Evolutionary conservation across 768 basidiomycete species (phyloP).

Genomic region (Gloeopeniophorella convolvens): DNA sequence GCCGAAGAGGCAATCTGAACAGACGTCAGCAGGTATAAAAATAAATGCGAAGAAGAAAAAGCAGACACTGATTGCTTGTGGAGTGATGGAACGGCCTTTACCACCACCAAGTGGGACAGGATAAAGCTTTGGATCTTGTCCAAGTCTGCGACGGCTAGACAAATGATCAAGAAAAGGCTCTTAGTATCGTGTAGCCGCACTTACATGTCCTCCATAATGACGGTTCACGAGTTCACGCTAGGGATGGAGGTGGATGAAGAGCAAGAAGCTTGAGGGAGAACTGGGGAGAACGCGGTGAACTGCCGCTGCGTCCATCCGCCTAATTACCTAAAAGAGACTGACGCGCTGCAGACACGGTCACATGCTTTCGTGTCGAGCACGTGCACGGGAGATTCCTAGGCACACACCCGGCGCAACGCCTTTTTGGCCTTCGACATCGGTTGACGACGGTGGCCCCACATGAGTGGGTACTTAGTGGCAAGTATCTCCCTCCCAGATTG

Average conservation of each 20-base stretch:
- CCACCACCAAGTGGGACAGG: neutral
- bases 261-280: no score
- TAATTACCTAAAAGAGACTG: no score
- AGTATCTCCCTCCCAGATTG: no score
- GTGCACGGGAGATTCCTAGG: no score
- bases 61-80: conserved; percentile 1
- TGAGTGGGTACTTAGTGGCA: no score
- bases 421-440: no score
- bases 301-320: no score
- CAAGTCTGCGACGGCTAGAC: conserved; percentile 15
- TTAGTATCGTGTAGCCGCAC: neutral
- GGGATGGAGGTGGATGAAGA: neutral
- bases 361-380: neutral
- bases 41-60: neutral
- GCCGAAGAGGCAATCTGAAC: conserved; percentile 5
- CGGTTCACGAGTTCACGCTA: no score
- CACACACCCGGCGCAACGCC: no score
- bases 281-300: no score
- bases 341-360: no score
- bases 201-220: conserved; percentile 12
- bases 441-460: no score
- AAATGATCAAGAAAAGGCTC: neutral
- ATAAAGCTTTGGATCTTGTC: conserved; percentile 3
- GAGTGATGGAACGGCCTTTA: neutral
- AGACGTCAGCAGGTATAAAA: neutral